Evolutionary conservation across 441 rosid genomes (phyloP).

Genomic region (Geranium incanum): DNA sequence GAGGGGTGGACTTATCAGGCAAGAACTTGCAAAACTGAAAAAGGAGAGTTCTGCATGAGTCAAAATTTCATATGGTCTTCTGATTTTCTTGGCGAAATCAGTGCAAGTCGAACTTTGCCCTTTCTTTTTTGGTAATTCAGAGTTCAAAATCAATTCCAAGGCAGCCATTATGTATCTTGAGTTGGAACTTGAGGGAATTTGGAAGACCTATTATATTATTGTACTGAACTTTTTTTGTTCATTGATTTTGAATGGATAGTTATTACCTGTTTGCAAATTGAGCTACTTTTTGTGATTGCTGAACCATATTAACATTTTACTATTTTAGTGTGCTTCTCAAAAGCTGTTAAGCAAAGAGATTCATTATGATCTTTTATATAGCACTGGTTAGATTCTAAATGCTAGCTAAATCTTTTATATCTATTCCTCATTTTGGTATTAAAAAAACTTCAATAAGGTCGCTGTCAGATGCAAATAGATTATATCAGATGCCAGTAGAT

Average conservation of each 20-base stretch:
- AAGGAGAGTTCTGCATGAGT: slow-evolving; percentile 44
- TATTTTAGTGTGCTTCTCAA: background rate
- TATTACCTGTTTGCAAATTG: background rate
- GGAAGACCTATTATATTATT: background rate
- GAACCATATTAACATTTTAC: too few species aligned
- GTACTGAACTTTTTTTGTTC: background rate
- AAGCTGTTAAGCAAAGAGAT: background rate
- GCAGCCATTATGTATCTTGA: too few species aligned
- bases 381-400: too few species aligned
- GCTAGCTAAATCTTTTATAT: too few species aligned
- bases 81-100: slow-evolving; percentile 20
- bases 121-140: slow-evolving; percentile 13
- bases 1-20: slow-evolving; percentile 72
- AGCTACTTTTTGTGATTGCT: too few species aligned
- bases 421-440: too few species aligned
- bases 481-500: too few species aligned
- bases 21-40: slow-evolving; percentile 82
- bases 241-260: background rate
- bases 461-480: too few species aligned
- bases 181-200: background rate
- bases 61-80: slow-evolving; percentile 15
- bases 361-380: too few species aligned
- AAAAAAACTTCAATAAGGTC: too few species aligned
- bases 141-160: slow-evolving; percentile 4
- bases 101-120: slow-evolving; percentile 11